A percentile compares a stretch with the other conserved stretches of the same genome.
phyloP scores from a whole-genome alignment of 257 asterid species.

The Petrea volubilis region DNA sequence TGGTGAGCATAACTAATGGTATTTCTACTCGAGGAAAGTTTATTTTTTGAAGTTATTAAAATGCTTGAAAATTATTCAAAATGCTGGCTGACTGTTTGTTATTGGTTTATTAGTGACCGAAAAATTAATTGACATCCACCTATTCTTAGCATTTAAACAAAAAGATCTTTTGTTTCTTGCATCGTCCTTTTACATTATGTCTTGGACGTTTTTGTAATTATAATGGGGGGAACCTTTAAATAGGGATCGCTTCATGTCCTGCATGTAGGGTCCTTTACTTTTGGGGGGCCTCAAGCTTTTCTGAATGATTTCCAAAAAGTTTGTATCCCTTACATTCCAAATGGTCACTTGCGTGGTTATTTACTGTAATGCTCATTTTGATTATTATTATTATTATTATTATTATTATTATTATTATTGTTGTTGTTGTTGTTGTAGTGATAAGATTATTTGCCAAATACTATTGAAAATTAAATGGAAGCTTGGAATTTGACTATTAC shows the following conservation, averaged over 20 bases:
- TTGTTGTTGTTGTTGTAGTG: too few species aligned
- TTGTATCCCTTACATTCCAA: not conserved
- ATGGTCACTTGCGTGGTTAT: not conserved
- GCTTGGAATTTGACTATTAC: too few species aligned
- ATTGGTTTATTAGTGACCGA: not conserved
- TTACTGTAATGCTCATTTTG: not conserved
- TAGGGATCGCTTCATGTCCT: not conserved
- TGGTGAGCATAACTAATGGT: not conserved
- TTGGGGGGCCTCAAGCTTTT: not conserved
- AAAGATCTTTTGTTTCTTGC: not conserved
- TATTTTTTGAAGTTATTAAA: not conserved
- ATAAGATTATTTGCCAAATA: too few species aligned
- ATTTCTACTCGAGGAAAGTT: not conserved
- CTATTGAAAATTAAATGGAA: too few species aligned
- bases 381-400: too few species aligned
- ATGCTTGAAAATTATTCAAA: not conserved
- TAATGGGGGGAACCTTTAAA: not conserved
- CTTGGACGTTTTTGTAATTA: not conserved
- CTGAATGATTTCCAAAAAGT: not conserved
- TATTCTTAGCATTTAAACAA: not conserved
- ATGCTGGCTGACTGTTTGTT: not conserved
- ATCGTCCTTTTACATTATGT: slow-evolving; percentile 6
- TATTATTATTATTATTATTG: too few species aligned
- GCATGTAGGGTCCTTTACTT: slow-evolving; percentile 5
- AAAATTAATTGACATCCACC: not conserved